A percentile compares a stretch with the other conserved stretches of the same genome.
Conservation (phyloP, 441 rosid species). For the Euphorbia celastroides region DNA sequence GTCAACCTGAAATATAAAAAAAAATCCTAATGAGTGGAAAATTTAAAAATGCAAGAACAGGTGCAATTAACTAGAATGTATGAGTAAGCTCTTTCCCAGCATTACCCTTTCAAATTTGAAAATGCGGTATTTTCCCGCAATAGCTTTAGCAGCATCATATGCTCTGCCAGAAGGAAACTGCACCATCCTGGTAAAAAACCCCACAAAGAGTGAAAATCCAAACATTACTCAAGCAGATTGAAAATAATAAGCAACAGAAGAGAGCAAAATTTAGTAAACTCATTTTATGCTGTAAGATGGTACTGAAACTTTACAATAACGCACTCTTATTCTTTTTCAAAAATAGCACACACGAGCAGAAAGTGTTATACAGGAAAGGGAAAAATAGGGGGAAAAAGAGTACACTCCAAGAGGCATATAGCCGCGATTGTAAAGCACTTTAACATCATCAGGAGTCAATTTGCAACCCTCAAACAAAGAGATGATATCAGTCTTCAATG, state of each 20-base stretch:
- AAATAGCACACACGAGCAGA: neutral
- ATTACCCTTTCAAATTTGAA: conserved; percentile 63
- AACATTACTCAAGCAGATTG: too few species aligned
- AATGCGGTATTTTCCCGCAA: conserved; percentile 44
- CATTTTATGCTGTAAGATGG: neutral
- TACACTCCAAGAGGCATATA: conserved; percentile 34
- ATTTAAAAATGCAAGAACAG: neutral
- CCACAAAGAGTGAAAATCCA: neutral
- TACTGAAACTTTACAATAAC: neutral
- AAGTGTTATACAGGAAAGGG: neutral
- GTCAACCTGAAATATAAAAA: conserved; percentile 39
- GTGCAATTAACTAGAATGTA: neutral
- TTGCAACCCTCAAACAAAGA: conserved; percentile 53
- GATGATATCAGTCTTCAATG: conserved; percentile 63
- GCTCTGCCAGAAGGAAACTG: conserved; percentile 45
- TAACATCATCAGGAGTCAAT: conserved; percentile 55
- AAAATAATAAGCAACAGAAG: too few species aligned
- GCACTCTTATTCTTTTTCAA: neutral
- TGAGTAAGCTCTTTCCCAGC: neutral
- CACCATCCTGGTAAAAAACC: conserved; percentile 45
- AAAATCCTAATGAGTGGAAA: conserved; percentile 5
- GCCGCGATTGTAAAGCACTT: conserved; percentile 41
- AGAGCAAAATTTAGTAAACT: neutral
- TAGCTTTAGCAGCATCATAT: conserved; percentile 38
- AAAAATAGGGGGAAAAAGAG: conserved; percentile 5